These are phyloP conservation scores for Citrullus mucosospermus DNA, from an alignment of 306 rosid genomes.

Conservation along the genomic window DNA sequence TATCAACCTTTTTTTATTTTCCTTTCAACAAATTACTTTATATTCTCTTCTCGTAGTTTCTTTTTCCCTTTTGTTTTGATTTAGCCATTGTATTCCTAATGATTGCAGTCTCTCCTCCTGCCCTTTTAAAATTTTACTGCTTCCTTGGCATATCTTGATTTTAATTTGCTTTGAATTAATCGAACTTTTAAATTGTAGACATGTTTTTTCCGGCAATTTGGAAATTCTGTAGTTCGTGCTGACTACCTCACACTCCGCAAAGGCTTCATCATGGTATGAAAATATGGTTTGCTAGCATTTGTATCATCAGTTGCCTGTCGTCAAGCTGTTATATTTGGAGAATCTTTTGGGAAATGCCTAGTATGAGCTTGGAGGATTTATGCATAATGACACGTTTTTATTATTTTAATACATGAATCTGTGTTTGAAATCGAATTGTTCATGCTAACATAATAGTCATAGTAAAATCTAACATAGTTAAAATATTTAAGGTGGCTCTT, in stretches of 20 bases:
- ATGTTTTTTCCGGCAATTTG: constrained; percentile 90
- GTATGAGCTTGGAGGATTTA: neutral
- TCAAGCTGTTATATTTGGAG: neutral
- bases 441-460: neutral
- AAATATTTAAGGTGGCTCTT: neutral
- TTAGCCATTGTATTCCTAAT: neutral
- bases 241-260: constrained; percentile 84
- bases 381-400: neutral
- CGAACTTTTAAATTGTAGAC: constrained; percentile 26
- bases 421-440: neutral
- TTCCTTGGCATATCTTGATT: neutral
- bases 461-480: neutral
- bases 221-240: constrained; percentile 68
- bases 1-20: neutral
- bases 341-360: neutral
- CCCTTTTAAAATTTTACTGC: neutral
- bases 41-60: neutral
- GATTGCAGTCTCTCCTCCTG: neutral
- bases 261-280: constrained; percentile 72
- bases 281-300: neutral
- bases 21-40: neutral
- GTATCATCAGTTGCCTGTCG: neutral
- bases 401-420: neutral
- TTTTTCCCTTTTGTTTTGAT: neutral
- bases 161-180: neutral